Evolutionary conservation across 1,284 basidiomycete genomes (phyloP).

Genomic region (Boletus austroedulis): DNA sequence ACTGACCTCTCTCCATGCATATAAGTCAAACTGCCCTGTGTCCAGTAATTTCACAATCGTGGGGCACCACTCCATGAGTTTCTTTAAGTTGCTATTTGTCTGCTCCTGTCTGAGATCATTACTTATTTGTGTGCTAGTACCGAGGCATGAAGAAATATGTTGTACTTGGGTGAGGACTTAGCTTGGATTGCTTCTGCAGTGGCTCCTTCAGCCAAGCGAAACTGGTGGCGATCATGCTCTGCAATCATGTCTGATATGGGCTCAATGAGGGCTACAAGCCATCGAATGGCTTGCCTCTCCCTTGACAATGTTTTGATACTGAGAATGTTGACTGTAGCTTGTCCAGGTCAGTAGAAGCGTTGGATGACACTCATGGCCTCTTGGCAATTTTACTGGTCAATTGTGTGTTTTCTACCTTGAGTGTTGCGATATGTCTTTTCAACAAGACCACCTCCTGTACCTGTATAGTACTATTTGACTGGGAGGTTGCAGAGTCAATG

Average conservation of each 20-base stretch:
- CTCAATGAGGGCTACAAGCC: background rate
- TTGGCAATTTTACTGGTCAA: too few relatives aligned
- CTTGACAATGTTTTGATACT: background rate
- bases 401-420: too few relatives aligned
- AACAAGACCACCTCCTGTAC: too few relatives aligned
- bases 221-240: background rate
- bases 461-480: too few relatives aligned
- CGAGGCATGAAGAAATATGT: background rate
- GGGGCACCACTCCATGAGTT: background rate
- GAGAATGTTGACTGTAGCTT: background rate
- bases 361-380: too few relatives aligned
- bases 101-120: background rate
- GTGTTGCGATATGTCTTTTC: too few relatives aligned
- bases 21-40: background rate
- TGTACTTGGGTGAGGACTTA: background rate
- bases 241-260: background rate
- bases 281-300: background rate
- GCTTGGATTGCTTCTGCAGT: background rate
- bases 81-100: background rate
- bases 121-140: too few relatives aligned
- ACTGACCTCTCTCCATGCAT: background rate
- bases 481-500: fast-evolving
- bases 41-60: background rate
- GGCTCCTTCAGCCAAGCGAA: background rate
- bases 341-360: too few relatives aligned